Percentiles rank a stretch among this genome's conserved stretches.
Conservation (phyloP, 768 basidiomycete species). For the Mycena metata region DNA sequence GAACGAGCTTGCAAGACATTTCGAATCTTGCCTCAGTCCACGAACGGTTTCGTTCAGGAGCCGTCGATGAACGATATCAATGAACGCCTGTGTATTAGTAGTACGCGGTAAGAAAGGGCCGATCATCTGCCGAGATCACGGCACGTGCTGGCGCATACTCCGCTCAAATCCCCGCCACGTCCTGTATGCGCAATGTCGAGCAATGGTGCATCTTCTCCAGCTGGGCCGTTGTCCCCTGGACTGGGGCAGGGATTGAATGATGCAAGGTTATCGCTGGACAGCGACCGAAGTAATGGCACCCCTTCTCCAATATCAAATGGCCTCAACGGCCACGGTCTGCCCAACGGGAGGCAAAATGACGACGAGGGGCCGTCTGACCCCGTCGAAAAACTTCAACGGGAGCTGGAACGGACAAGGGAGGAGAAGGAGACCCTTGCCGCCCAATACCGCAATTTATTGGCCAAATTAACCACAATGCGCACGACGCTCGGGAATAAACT, state of each 20-base stretch:
- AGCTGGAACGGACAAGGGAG: conserved; percentile 79
- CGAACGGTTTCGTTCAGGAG: too few relatives aligned
- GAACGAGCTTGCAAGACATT: too few relatives aligned
- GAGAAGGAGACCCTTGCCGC: conserved; percentile 91
- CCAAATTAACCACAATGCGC: conserved; percentile 93
- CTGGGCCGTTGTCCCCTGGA: conserved; percentile 50
- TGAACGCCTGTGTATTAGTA: too few relatives aligned
- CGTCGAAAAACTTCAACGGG: conserved; percentile 73
- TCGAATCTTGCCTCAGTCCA: too few relatives aligned
- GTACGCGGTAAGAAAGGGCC: too few relatives aligned
- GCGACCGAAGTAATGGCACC: conserved; percentile 55
- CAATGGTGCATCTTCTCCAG: conserved; percentile 46
- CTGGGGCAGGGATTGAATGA: conserved; percentile 39
- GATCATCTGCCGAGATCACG: too few relatives aligned
- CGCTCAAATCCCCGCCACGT: conserved; percentile 27
- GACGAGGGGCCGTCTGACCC: conserved; percentile 62
- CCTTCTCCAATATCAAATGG: conserved; percentile 51
- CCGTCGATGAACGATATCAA: too few relatives aligned
- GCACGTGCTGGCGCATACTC: not conserved
- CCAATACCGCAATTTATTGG: conserved; percentile 89
- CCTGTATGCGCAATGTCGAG: conserved; percentile 41
- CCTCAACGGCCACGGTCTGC: conserved; percentile 48
- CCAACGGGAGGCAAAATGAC: conserved; percentile 49
- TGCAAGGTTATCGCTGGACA: conserved; percentile 60
- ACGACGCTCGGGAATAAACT: conserved; percentile 94